These are phyloP conservation scores for Thecaphora thlaspeos DNA, from an alignment of 1,284 basidiomycete species.

Conservation along the genomic window DNA sequence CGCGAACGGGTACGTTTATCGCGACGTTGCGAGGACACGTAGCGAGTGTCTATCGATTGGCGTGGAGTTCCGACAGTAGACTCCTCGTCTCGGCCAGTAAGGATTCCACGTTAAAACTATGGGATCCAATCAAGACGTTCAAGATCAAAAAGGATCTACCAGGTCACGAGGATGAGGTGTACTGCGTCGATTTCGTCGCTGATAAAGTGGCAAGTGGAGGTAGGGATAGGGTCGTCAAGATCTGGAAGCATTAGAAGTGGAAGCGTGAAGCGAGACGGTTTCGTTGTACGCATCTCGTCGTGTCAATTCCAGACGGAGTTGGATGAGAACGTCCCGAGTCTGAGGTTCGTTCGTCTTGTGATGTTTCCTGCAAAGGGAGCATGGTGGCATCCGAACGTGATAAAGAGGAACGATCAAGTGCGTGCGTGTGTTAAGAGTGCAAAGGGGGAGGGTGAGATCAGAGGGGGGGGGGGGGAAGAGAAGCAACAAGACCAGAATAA, in stretches of 20 bases:
- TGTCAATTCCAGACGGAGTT: too few species aligned
- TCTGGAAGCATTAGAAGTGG: constrained; percentile 52
- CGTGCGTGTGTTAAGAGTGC: too few species aligned
- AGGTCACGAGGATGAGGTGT: constrained; percentile 95
- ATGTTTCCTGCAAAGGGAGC: too few species aligned
- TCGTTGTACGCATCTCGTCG: too few species aligned
- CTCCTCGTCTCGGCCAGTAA: constrained; percentile 91
- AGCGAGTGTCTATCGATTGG: constrained; percentile 85
- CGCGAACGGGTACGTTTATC: constrained; percentile 73
- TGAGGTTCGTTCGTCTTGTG: too few species aligned
- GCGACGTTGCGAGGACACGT: constrained; percentile 84
- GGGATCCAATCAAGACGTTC: constrained; percentile 50
- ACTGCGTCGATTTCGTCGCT: constrained; percentile 75
- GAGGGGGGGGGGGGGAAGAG: too few species aligned
- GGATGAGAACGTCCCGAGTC: too few species aligned
- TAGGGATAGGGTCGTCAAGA: constrained; percentile 65
- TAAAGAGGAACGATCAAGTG: too few species aligned
- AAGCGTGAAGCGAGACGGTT: not conserved
- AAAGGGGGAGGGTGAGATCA: too few species aligned
- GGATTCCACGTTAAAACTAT: constrained; percentile 74
- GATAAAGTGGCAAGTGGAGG: constrained; percentile 97
- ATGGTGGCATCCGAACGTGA: too few species aligned
- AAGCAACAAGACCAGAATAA: too few species aligned
- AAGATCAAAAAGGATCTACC: constrained; percentile 92
- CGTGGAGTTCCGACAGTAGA: constrained; percentile 92